Evolutionary conservation across 2,329 filamentous ascomycete genomes (phyloP).

Genomic region (Ophiostoma australiae): DNA sequence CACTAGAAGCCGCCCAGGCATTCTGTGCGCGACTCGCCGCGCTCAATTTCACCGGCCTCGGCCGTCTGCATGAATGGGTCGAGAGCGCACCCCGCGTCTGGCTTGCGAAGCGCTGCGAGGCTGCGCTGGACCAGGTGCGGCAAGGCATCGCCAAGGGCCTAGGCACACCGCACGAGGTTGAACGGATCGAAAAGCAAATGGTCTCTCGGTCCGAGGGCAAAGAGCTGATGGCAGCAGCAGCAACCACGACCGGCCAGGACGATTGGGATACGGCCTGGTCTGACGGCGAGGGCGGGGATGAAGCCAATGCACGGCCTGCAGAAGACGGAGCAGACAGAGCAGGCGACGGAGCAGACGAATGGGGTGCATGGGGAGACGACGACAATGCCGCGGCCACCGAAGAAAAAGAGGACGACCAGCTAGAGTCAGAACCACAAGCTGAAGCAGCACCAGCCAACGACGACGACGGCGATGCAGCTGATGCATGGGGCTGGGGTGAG

Average conservation of each 20-base stretch:
- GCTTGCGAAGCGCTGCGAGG: conserved; percentile 78
- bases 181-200: conserved; percentile 78
- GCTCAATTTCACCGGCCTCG: conserved; percentile 57
- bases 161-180: conserved; percentile 63
- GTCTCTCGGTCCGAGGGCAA: conserved; percentile 64
- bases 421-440: conserved; percentile 20
- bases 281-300: conserved; percentile 52
- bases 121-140: conserved; percentile 69
- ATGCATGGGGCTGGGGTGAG: conserved; percentile 84
- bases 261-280: conserved; percentile 82
- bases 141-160: conserved; percentile 61
- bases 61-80: conserved; percentile 72
- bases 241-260: conserved; percentile 40
- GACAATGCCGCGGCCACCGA: conserved; percentile 34
- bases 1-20: conserved; percentile 57
- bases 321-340: conserved; percentile 29
- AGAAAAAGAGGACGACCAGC: conserved; percentile 34
- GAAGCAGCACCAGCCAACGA: conserved; percentile 13
- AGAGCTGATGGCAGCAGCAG: conserved; percentile 49
- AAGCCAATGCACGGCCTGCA: conserved; percentile 20
- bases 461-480: conserved; percentile 42
- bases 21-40: conserved; percentile 62
- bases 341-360: conserved; percentile 40
- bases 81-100: conserved; percentile 74
- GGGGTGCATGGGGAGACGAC: conserved; percentile 35